Evolutionary conservation across 805 yeast species (phyloP).

Genomic region (Dipodascus geniculatus): DNA sequence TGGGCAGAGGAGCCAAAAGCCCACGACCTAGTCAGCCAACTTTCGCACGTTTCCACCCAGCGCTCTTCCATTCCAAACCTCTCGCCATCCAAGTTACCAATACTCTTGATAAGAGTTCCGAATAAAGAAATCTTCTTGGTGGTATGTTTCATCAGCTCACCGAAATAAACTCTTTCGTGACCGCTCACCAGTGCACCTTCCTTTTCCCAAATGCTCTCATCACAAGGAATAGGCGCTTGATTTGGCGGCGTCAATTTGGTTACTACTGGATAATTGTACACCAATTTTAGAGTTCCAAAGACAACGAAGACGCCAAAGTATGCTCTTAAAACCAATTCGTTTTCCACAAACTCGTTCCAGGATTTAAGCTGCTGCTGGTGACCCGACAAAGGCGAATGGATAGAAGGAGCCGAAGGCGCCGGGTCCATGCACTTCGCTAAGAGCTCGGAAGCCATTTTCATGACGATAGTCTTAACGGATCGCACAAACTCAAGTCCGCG

Average conservation of each 20-base stretch:
- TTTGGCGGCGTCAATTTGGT: not conserved
- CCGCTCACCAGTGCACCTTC: not conserved
- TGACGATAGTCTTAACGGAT: constrained; percentile 17
- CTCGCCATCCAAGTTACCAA: not conserved
- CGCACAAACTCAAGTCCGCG: constrained; percentile 21
- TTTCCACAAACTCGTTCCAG: constrained; percentile 13
- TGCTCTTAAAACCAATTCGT: constrained; percentile 21
- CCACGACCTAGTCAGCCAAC: not conserved
- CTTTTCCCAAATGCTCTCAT: not conserved
- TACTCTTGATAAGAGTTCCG: not conserved
- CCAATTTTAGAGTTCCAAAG: constrained; percentile 19
- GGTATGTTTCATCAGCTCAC: not conserved
- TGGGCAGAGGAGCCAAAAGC: not conserved
- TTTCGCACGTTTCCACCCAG: not conserved
- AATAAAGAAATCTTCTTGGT: not conserved
- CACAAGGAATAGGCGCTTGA: not conserved
- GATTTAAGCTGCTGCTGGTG: too few relatives aligned
- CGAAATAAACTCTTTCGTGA: not conserved
- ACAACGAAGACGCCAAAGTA: constrained; percentile 22
- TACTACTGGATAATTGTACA: constrained; percentile 18
- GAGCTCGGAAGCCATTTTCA: constrained; percentile 8
- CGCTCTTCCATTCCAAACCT: not conserved
- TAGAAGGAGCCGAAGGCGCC: not conserved
- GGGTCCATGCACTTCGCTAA: constrained; percentile 6
- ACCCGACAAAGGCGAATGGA: too few relatives aligned